A percentile compares a stretch with the other conserved stretches of the same genome.
These are phyloP conservation scores for Podila minutissima DNA, from an alignment of 192 early-diverging fungal species.

Conservation along the genomic window DNA sequence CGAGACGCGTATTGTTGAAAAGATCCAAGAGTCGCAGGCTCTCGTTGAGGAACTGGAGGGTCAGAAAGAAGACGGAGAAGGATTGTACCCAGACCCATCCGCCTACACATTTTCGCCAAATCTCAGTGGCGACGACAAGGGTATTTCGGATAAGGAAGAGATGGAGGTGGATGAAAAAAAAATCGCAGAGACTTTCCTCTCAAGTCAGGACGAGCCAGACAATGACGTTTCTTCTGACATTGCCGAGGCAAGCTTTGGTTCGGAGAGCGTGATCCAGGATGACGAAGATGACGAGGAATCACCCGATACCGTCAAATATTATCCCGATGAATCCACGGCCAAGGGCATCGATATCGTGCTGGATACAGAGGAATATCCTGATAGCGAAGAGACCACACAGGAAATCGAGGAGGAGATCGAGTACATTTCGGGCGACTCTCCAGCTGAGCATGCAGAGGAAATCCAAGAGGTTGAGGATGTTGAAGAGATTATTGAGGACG, in stretches of 20 bases:
- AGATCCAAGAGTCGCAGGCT: slow-evolving; percentile 18
- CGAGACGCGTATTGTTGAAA: slow-evolving; percentile 15
- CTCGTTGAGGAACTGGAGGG: slow-evolving; percentile 21
- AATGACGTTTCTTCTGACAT: no score
- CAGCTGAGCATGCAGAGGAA: background rate
- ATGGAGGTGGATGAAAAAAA: background rate
- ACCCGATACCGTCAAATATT: slow-evolving; percentile 33
- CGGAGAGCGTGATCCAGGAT: background rate
- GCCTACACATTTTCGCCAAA: background rate
- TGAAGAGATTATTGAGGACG: background rate
- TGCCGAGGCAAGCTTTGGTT: no score
- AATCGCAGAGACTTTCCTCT: background rate
- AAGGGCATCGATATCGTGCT: slow-evolving; percentile 1
- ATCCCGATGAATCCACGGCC: background rate
- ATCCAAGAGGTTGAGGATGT: background rate
- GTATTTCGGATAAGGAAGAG: background rate
- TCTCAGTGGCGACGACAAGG: background rate
- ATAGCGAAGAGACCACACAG: background rate
- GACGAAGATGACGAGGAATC: slow-evolving; percentile 24
- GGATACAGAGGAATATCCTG: background rate
- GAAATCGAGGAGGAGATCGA: background rate
- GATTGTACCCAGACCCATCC: background rate
- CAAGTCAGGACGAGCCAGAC: no score
- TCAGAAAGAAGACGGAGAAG: background rate
- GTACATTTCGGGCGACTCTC: background rate